phyloP scores from a whole-genome alignment of 208 protist genomes.

The Endotrypanum monterogeii region DNA sequence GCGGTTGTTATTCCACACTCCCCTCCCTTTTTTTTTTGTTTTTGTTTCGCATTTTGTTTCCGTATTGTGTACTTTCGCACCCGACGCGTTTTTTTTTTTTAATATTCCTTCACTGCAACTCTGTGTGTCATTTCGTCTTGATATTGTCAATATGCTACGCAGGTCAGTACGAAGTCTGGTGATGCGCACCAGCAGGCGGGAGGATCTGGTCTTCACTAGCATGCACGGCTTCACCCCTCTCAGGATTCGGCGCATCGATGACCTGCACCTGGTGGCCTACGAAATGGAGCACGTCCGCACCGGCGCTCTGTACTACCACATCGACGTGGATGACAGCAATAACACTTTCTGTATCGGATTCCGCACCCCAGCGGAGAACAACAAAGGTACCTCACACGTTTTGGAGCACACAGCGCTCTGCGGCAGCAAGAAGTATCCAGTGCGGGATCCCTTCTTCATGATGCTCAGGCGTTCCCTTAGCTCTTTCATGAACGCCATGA shows the following conservation, averaged over 20 bases:
- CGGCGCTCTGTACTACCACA: conserved; percentile 88
- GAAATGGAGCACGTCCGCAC: conserved; percentile 76
- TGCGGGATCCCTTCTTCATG: conserved; percentile 93
- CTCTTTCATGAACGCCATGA: conserved; percentile 95
- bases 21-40: too few relatives aligned
- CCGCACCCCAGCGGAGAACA: conserved; percentile 92
- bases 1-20: neutral
- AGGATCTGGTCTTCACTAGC: conserved; percentile 38
- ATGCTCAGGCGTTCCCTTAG: conserved; percentile 91
- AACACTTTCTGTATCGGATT: conserved; percentile 97
- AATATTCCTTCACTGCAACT: too few relatives aligned
- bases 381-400: conserved; percentile 96
- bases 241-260: conserved; percentile 56
- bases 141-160: conserved; percentile 44
- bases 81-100: neutral
- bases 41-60: neutral
- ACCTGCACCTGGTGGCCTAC: conserved; percentile 81
- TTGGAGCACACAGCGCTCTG: conserved; percentile 97
- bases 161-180: conserved; percentile 37
- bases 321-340: conserved; percentile 95
- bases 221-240: conserved; percentile 76
- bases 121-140: neutral
- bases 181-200: conserved; percentile 19
- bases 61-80: neutral
- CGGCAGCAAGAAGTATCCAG: conserved; percentile 95